Conservation (phyloP, 129 eudicot species). For the Tagetes erecta region DNA sequence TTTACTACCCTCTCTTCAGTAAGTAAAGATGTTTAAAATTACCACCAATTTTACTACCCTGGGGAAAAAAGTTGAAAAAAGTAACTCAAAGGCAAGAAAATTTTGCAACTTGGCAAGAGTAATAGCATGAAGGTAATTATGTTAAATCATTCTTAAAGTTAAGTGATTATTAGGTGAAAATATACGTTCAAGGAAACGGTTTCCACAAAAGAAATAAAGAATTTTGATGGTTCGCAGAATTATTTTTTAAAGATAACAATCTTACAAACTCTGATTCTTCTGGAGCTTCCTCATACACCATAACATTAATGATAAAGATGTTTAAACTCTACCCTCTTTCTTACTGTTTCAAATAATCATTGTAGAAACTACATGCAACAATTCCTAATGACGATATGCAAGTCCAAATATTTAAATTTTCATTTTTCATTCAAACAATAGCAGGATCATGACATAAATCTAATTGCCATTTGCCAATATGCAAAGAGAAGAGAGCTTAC, state of each 20-base stretch:
- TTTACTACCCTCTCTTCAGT: too few species aligned
- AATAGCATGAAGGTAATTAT: not conserved
- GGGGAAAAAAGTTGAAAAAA: too few species aligned
- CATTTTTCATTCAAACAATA: conserved; percentile 1
- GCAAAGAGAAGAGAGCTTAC: conserved; percentile 38
- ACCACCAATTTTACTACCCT: too few species aligned
- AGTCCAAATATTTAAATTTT: not conserved
- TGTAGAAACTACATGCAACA: conserved; percentile 3
- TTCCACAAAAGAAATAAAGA: not conserved
- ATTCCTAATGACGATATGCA: not conserved
- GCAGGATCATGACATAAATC: not conserved
- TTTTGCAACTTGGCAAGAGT: not conserved
- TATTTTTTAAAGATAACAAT: not conserved
- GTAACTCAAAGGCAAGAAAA: not conserved
- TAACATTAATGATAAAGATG: not conserved
- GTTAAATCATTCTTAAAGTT: not conserved
- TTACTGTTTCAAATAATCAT: not conserved
- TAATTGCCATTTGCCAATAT: not conserved
- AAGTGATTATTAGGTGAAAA: not conserved
- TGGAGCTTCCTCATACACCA: not conserved
- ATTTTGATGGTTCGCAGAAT: not conserved
- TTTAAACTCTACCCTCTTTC: not conserved
- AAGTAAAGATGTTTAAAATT: too few species aligned
- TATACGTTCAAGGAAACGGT: not conserved
- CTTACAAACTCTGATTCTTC: not conserved